Evolutionary conservation across 768 basidiomycete genomes (phyloP).

Genomic region (Chalciporus sphaerocephalus): DNA sequence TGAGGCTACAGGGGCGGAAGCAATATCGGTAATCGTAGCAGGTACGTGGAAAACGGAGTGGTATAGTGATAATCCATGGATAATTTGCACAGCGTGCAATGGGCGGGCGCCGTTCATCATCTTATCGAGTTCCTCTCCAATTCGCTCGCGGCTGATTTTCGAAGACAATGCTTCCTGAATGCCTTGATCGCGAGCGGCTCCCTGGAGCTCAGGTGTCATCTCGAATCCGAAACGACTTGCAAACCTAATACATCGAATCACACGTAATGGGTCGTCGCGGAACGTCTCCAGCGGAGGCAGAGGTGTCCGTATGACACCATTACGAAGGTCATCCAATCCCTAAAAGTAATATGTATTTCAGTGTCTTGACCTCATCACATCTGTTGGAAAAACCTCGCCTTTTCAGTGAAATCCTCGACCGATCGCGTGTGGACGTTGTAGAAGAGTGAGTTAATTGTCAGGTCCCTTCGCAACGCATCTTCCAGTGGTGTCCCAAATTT

Average conservation of each 20-base stretch:
- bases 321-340: conserved; percentile 81
- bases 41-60: conserved; percentile 61
- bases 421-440: conserved; percentile 85
- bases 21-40: conserved; percentile 34
- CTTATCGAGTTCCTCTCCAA: conserved; percentile 89
- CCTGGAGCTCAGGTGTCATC: conserved; percentile 62
- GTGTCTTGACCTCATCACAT: background rate
- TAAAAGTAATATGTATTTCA: conserved; percentile 27
- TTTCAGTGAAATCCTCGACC: conserved; percentile 85
- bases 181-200: conserved; percentile 53
- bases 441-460: conserved; percentile 94
- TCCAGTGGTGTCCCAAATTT: conserved; percentile 87
- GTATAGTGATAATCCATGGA: conserved; percentile 70
- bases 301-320: conserved; percentile 83
- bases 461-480: conserved; percentile 87
- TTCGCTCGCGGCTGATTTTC: conserved; percentile 88
- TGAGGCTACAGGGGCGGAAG: conserved; percentile 43
- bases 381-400: conserved; percentile 40
- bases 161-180: conserved; percentile 67
- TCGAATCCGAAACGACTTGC: conserved; percentile 85
- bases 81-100: conserved; percentile 66
- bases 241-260: conserved; percentile 89
- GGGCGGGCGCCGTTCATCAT: conserved; percentile 89
- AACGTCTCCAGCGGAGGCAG: conserved; percentile 85
- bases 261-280: conserved; percentile 87